Evolutionary conservation across 2,329 filamentous ascomycete species (phyloP).

Genomic region (Xylariaceae sp.): DNA sequence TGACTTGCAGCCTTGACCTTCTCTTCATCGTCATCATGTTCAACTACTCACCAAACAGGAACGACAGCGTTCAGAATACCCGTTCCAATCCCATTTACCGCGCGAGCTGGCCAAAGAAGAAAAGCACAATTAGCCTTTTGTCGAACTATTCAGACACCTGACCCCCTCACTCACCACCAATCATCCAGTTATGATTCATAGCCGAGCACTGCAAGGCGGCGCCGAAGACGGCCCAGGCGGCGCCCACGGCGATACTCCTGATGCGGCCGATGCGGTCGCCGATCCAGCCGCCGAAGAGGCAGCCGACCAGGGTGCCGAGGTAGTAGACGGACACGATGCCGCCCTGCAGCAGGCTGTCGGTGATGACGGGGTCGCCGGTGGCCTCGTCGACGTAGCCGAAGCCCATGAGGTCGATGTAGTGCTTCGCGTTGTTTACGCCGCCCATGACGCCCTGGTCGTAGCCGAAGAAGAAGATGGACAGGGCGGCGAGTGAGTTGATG

Average conservation of each 20-base stretch:
- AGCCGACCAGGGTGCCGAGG: constrained; percentile 57
- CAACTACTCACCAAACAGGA: constrained; percentile 54
- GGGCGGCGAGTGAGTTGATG: constrained; percentile 57
- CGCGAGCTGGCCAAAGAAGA: constrained; percentile 39
- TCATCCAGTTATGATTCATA: constrained; percentile 64
- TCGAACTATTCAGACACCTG: not conserved
- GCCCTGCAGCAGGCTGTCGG: constrained; percentile 55
- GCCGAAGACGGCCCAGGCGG: constrained; percentile 53
- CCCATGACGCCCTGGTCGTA: constrained; percentile 54
- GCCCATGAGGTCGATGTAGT: constrained; percentile 61
- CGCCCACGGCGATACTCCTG: constrained; percentile 56
- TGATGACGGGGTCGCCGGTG: constrained; percentile 46
- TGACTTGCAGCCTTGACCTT: no score
- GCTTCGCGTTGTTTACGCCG: constrained; percentile 59
- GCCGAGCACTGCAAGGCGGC: constrained; percentile 61
- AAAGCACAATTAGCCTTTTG: not conserved
- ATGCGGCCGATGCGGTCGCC: constrained; percentile 60
- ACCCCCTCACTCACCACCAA: constrained; percentile 44
- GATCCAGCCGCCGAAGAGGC: constrained; percentile 56
- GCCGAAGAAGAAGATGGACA: constrained; percentile 66
- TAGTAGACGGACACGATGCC: constrained; percentile 55
- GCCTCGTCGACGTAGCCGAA: constrained; percentile 54
- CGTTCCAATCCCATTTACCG: constrained; percentile 61
- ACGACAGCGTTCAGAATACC: constrained; percentile 66
- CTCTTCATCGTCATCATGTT: not conserved